A percentile compares a stretch with the other conserved stretches of the same genome.
Evolutionary conservation across 225 moss, liverwort and hornwort species (phyloP).

Genomic region (Sphagnum contortum): DNA sequence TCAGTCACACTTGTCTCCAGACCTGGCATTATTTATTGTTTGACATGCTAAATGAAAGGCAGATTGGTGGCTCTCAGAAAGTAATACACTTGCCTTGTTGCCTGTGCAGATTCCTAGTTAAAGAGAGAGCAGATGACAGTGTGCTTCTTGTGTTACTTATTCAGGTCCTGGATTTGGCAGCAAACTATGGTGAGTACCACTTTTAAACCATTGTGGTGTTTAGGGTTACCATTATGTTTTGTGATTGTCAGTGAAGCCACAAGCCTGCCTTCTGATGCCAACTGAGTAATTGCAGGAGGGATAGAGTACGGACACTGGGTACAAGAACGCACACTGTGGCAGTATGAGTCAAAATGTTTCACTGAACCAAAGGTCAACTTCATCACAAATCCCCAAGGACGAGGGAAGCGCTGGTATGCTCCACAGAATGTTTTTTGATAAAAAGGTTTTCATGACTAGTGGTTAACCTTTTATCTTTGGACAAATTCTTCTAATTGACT

Average conservation of each 20-base stretch:
- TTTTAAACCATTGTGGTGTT: not conserved
- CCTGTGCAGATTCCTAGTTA: constrained; percentile 57
- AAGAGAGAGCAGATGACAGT: constrained; percentile 92
- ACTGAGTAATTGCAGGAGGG: constrained; percentile 21
- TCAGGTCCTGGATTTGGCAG: constrained; percentile 82
- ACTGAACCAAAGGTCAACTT: constrained; percentile 88
- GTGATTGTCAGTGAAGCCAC: too few species aligned
- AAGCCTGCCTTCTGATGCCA: too few species aligned
- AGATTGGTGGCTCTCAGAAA: too few species aligned
- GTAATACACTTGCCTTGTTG: not conserved
- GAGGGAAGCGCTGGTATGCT: constrained; percentile 70
- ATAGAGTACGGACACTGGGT: constrained; percentile 50
- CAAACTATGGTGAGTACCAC: constrained; percentile 71
- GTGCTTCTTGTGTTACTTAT: constrained; percentile 83
- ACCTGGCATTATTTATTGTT: too few species aligned
- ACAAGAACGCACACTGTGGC: constrained; percentile 56
- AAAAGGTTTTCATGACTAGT: too few species aligned
- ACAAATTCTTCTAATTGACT: too few species aligned
- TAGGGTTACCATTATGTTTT: too few species aligned
- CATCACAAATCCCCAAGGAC: constrained; percentile 64
- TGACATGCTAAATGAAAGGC: too few species aligned
- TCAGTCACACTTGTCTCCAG: too few species aligned
- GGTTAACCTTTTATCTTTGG: too few species aligned
- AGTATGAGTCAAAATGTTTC: constrained; percentile 63
- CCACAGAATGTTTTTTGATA: not conserved